These are phyloP conservation scores for Pleurotus tuber-regium DNA, from an alignment of 768 basidiomycete genomes.

Conservation along the genomic window DNA sequence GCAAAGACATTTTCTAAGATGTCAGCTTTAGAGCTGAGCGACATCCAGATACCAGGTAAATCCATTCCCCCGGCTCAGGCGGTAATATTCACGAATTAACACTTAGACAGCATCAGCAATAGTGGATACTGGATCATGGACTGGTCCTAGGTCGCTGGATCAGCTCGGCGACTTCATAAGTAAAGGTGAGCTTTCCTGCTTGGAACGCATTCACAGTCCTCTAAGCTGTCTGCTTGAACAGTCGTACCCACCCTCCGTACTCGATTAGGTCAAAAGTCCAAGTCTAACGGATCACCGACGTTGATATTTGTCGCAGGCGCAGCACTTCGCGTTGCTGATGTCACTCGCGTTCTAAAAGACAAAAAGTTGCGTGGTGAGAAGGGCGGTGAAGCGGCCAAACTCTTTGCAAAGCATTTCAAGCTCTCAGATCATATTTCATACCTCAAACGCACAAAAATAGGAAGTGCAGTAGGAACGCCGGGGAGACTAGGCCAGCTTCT, in stretches of 20 bases:
- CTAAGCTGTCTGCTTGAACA: constrained; percentile 22
- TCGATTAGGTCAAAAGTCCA: constrained; percentile 73
- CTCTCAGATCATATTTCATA: constrained; percentile 83
- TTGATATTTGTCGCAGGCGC: constrained; percentile 82
- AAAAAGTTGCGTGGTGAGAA: constrained; percentile 73
- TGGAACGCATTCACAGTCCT: constrained; percentile 1
- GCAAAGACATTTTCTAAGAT: constrained; percentile 65
- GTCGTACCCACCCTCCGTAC: constrained; percentile 66
- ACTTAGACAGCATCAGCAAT: constrained; percentile 65
- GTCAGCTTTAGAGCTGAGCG: constrained; percentile 76
- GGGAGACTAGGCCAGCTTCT: constrained; percentile 86
- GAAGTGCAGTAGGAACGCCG: constrained; percentile 89
- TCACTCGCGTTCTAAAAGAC: constrained; percentile 71
- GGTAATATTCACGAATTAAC: constrained; percentile 44
- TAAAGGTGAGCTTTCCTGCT: constrained; percentile 49
- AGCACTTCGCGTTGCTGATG: constrained; percentile 90
- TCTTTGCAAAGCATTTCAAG: constrained; percentile 96
- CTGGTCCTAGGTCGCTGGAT: constrained; percentile 67
- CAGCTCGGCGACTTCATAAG: constrained; percentile 73
- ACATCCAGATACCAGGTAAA: constrained; percentile 75
- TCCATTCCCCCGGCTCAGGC: constrained; percentile 7
- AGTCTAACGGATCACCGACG: constrained; percentile 80
- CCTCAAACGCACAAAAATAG: constrained; percentile 82
- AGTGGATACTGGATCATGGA: constrained; percentile 74
- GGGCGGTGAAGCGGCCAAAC: constrained; percentile 89